Evolutionary conservation across 2,329 filamentous ascomycete genomes (phyloP).

Genomic region (Neophaeococcomyces aloes): DNA sequence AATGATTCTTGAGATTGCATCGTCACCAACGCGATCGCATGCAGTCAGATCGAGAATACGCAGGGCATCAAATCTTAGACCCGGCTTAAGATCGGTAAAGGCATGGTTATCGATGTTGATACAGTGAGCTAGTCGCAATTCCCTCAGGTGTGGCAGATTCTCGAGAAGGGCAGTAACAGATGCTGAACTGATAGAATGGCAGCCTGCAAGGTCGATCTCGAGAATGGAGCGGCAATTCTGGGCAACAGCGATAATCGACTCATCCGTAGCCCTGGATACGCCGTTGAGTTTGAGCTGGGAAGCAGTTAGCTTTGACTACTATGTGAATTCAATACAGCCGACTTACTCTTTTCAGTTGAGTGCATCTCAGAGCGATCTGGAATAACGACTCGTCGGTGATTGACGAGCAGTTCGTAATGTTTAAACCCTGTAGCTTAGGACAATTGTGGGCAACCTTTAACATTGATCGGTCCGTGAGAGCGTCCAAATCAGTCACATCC

Average conservation of each 20-base stretch:
- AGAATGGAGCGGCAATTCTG: slow-evolving; percentile 82
- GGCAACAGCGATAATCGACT: slow-evolving; percentile 74
- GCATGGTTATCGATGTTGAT: slow-evolving; percentile 75
- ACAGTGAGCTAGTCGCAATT: slow-evolving; percentile 79
- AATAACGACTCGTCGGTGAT: slow-evolving; percentile 82
- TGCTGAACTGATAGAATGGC: slow-evolving; percentile 66
- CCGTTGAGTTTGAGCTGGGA: slow-evolving; percentile 83
- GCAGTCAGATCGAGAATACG: slow-evolving; percentile 90
- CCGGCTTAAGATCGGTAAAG: slow-evolving; percentile 64
- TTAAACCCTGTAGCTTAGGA: slow-evolving; percentile 75
- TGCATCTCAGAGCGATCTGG: slow-evolving; percentile 68
- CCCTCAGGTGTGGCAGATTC: slow-evolving; percentile 72
- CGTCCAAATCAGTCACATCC: slow-evolving; percentile 71
- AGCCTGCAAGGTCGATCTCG: slow-evolving; percentile 89
- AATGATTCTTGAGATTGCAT: slow-evolving; percentile 80
- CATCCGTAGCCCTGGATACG: slow-evolving; percentile 73
- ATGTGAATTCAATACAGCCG: background rate
- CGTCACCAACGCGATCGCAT: slow-evolving; percentile 72
- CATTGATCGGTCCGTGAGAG: slow-evolving; percentile 74
- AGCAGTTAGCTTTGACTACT: slow-evolving; percentile 25
- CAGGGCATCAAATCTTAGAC: slow-evolving; percentile 68
- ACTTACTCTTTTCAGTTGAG: slow-evolving; percentile 72
- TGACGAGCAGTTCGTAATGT: slow-evolving; percentile 74
- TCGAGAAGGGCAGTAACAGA: slow-evolving; percentile 72
- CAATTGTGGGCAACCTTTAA: slow-evolving; percentile 70